Evolutionary conservation across 495 filamentous ascomycete species (phyloP), one percentile per base, ranked within the genome.

Genomic region (Talaromyces wortmannii): DNA sequence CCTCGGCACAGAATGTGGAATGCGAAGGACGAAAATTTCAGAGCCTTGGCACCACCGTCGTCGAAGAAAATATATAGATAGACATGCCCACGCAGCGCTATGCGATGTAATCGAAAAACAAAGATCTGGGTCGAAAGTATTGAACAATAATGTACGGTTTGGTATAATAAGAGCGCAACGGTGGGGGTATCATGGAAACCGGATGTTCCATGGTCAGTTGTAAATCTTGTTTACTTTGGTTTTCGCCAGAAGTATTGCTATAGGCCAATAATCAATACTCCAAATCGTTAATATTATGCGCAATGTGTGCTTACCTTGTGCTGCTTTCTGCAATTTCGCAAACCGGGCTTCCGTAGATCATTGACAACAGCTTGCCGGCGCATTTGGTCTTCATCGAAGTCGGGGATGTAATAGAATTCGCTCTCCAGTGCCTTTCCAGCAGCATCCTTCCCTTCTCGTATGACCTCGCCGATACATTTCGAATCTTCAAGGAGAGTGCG

Each of bases 401-500:
- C 94, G 3, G 92, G 87, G n/a, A 97, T 80, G 66, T 98, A 98
- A 66, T 97, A 97, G 63, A 91, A 98, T 70, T 98, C 92, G 72
- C 85, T 91, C 76, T 98, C 92, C 8, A 98, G 81, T 6, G 84
- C 78, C 75, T 96, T 92, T 57, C 94, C 94, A 0, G 94, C 94
- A 13, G 94, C 94, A 72, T 98, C 94, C 67, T 97, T 98, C 64
- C 94, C 94, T 65, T 91, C 86, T 36, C 94, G 84, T 48, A 82
- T 78, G 60, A 98, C 95, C 63, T 92, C 84, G 31, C 94, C 94
- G 49, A 97, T 82, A 61, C 88, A 95, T 18, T 81, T 70, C 23
- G 86, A 87, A 13, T 71, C 68, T 61, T 89, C 85, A 42, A 97
- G 81, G 52, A 96, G 75, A 36, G 69, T 68, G 40, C 85, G 81